A percentile compares a stretch with the other conserved stretches of the same genome.
These are phyloP conservation scores for Botrytis fabae DNA, from an alignment of 2,329 filamentous ascomycete species.

Conservation along the genomic window DNA sequence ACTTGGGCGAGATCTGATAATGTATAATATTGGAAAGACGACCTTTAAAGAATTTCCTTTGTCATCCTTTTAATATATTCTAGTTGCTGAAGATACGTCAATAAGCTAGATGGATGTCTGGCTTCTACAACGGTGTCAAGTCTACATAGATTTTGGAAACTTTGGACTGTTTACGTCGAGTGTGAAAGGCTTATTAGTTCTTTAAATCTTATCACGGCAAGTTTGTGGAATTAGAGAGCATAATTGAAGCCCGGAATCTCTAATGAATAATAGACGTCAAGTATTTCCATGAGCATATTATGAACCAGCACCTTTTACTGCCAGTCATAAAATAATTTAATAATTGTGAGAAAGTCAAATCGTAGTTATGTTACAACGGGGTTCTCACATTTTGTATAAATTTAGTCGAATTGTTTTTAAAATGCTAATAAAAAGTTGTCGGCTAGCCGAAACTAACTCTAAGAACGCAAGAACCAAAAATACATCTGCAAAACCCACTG, in stretches of 20 bases:
- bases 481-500: background rate
- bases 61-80: rapidly evolving
- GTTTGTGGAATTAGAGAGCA: background rate
- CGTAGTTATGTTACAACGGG: background rate
- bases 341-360: background rate
- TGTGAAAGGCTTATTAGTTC: background rate
- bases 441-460: background rate
- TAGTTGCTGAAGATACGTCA: background rate
- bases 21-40: no score
- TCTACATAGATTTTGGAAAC: background rate
- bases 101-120: background rate
- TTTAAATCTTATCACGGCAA: background rate
- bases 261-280: background rate
- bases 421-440: background rate
- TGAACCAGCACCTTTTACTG: no score
- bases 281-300: background rate
- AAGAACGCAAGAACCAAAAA: rapidly evolving
- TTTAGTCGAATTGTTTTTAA: background rate
- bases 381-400: background rate
- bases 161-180: background rate
- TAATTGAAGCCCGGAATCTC: background rate
- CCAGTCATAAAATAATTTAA: background rate
- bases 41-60: background rate
- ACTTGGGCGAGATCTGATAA: no score
- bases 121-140: background rate